Conservation (phyloP, 306 rosid genomes). For the Sicyos baderoa region DNA sequence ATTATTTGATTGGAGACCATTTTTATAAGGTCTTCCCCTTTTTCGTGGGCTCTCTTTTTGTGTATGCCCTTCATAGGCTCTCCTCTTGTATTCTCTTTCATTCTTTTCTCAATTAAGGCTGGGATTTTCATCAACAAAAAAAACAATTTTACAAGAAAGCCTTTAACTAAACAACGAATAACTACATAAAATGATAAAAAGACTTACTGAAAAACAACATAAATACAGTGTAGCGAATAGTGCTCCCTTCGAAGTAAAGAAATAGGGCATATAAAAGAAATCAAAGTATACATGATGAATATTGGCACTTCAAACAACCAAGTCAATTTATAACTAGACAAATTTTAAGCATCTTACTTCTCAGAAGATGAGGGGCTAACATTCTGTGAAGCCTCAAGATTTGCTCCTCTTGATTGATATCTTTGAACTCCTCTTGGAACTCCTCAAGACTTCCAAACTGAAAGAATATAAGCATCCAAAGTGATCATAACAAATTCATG, state of each 20-base stretch:
- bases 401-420: conserved; percentile 98
- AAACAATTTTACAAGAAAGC: background rate
- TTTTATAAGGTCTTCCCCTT: no score
- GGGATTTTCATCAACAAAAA: no score
- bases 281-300: background rate
- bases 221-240: background rate
- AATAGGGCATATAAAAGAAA: background rate
- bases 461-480: conserved; percentile 22
- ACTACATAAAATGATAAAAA: no score
- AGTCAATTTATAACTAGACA: background rate
- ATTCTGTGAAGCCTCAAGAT: conserved; percentile 89
- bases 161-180: background rate
- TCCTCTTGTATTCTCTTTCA: no score
- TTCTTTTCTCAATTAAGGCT: no score
- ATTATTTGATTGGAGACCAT: no score
- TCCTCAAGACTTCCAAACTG: conserved; percentile 97
- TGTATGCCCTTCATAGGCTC: no score
- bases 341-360: conserved; percentile 46
- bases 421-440: conserved; percentile 95
- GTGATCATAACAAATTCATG: conserved; percentile 6
- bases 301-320: background rate
- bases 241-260: background rate
- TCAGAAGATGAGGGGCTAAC: conserved; percentile 93
- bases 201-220: background rate
- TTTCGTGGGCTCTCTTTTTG: no score